Conservation (phyloP, 2,329 filamentous ascomycete species). For the Colletotrichum agaves region DNA sequence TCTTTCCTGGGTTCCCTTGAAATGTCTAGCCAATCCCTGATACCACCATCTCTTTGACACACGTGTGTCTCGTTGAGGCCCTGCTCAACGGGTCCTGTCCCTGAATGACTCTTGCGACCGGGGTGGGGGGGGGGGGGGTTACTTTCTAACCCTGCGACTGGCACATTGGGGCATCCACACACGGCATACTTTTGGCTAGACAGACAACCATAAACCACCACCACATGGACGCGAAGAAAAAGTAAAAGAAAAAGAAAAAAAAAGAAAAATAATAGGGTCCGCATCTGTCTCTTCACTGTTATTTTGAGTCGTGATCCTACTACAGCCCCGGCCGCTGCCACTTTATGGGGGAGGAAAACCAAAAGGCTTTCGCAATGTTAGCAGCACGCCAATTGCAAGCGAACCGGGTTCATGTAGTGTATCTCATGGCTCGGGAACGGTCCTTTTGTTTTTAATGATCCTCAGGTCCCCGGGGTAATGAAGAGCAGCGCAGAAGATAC, state of each 20-base stretch:
- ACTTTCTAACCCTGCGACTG: neutral
- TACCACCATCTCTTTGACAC: neutral
- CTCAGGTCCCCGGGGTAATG: no score
- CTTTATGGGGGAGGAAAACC: no score
- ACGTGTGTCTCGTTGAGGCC: neutral
- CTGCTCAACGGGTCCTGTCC: neutral
- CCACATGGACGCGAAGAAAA: neutral
- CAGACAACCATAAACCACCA: neutral
- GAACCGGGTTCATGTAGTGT: no score
- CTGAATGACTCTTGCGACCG: neutral
- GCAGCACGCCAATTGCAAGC: no score
- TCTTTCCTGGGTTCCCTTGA: neutral
- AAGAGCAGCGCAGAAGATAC: no score
- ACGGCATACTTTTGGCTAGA: neutral
- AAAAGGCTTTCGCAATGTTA: no score
- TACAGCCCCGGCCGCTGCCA: no score
- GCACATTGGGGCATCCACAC: neutral
- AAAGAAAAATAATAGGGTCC: no score
- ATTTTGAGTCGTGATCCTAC: neutral
- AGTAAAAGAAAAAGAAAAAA: no score
- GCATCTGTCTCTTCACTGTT: no score
- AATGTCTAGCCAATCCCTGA: neutral
- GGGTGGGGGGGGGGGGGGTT: neutral
- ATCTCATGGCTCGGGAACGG: no score
- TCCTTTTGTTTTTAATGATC: no score